A percentile compares a stretch with the other conserved stretches of the same genome.
Evolutionary conservation across 192 early-diverging fungal genomes (phyloP).

Genomic region (Coemansia sp.): DNA sequence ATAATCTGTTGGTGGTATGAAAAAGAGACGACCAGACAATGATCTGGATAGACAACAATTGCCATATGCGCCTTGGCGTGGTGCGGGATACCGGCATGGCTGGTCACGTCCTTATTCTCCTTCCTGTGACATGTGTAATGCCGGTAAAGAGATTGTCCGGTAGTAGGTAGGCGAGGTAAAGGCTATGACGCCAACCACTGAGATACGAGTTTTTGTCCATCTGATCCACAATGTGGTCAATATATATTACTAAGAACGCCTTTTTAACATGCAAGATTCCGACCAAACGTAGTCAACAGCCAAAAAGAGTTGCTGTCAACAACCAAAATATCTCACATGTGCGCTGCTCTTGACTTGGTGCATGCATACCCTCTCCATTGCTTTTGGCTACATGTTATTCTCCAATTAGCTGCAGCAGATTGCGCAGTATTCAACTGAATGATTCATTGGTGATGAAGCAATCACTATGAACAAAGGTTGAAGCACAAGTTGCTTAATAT

Average conservation of each 20-base stretch:
- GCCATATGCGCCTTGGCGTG: not conserved
- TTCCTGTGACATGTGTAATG: not conserved
- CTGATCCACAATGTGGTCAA: not conserved
- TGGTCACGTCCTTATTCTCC: not conserved
- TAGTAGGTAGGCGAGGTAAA: not conserved
- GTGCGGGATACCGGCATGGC: not conserved
- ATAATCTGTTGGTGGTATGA: not conserved
- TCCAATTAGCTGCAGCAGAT: not conserved
- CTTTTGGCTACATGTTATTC: not conserved
- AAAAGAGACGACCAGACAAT: not conserved
- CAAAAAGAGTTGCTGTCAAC: not conserved
- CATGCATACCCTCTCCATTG: not conserved
- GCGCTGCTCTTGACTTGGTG: not conserved
- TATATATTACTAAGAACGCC: not conserved
- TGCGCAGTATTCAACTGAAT: not conserved
- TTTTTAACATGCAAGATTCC: not conserved
- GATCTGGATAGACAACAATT: not conserved
- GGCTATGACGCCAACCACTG: not conserved
- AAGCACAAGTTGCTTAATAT: not conserved
- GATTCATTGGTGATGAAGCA: not conserved
- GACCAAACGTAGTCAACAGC: not conserved
- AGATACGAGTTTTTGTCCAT: not conserved
- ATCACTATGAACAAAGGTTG: not conserved
- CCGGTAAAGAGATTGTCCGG: not conserved
- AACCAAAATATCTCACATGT: not conserved